These are phyloP conservation scores for Pisolithus sp. DNA, from an alignment of 768 basidiomycete species.

Conservation along the genomic window DNA sequence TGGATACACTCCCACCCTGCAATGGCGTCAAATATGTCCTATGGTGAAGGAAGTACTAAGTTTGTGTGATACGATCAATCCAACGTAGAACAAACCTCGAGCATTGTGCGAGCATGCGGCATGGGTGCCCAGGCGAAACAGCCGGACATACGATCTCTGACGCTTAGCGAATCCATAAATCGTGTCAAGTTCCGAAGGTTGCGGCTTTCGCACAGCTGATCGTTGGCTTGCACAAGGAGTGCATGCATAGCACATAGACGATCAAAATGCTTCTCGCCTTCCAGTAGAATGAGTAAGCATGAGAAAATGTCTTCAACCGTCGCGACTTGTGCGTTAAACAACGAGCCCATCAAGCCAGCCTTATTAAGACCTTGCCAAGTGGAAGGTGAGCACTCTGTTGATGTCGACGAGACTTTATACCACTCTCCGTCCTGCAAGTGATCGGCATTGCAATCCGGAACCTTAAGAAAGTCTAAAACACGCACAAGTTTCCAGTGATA, in stretches of 20 bases:
- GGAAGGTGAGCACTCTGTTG: slow-evolving; percentile 1
- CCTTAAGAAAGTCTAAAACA: not conserved
- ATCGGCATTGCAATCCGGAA: not conserved
- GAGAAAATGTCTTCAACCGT: slow-evolving; percentile 21
- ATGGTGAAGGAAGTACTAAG: not conserved
- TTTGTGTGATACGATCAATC: not conserved
- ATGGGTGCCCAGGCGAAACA: slow-evolving; percentile 17
- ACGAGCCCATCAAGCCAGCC: slow-evolving; percentile 27
- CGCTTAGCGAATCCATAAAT: slow-evolving; percentile 15
- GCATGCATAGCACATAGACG: slow-evolving; percentile 32
- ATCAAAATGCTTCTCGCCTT: slow-evolving; percentile 17
- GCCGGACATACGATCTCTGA: slow-evolving; percentile 8
- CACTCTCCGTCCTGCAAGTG: slow-evolving; percentile 13
- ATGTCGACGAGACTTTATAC: not conserved
- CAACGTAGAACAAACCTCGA: slow-evolving; percentile 13
- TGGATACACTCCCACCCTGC: slow-evolving; percentile 22
- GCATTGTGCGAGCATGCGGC: slow-evolving; percentile 9
- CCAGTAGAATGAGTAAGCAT: slow-evolving; percentile 22
- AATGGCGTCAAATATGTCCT: slow-evolving; percentile 25
- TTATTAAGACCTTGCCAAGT: slow-evolving; percentile 21
- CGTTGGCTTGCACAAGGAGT: slow-evolving; percentile 25
- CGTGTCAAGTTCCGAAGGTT: slow-evolving; percentile 11
- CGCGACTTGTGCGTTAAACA: slow-evolving; percentile 22
- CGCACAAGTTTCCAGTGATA: slow-evolving; percentile 11
- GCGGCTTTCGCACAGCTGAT: slow-evolving; percentile 25